A percentile compares a stretch with the other conserved stretches of the same genome.
These are phyloP conservation scores for Camelina neglecta DNA, from an alignment of 345 rosid genomes.

Conservation along the genomic window DNA sequence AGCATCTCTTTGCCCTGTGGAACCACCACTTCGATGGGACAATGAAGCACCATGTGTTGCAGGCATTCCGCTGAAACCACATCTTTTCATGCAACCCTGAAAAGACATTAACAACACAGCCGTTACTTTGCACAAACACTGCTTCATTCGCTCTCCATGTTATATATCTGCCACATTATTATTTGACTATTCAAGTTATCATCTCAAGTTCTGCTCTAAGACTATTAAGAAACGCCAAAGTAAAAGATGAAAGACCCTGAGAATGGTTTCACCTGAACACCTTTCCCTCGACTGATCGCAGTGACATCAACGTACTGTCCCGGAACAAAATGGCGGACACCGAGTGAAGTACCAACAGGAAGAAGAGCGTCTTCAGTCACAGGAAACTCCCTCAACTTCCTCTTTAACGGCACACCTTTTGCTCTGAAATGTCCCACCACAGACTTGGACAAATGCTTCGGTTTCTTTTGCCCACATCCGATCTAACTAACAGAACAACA, in stretches of 20 bases:
- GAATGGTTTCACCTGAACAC: conserved; percentile 70
- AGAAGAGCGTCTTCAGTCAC: conserved; percentile 93
- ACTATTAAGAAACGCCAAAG: conserved; percentile 8
- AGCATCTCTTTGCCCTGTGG: conserved; percentile 97
- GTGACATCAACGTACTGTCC: conserved; percentile 87
- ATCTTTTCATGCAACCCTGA: conserved; percentile 92
- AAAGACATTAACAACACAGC: conserved; percentile 1
- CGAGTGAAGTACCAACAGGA: conserved; percentile 73
- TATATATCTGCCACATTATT: conserved; percentile 5
- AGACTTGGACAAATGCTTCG: conserved; percentile 88
- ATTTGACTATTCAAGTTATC: conserved; percentile 7
- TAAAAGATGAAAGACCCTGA: conserved; percentile 12
- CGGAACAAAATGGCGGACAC: conserved; percentile 90
- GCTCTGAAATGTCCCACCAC: conserved; percentile 98
- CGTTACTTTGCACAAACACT: no score
- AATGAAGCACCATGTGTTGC: conserved; percentile 86
- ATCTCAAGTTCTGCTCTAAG: neutral
- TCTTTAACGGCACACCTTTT: conserved; percentile 89
- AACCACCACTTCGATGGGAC: conserved; percentile 78
- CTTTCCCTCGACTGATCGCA: conserved; percentile 92
- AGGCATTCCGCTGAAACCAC: conserved; percentile 60
- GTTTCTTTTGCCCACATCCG: conserved; percentile 95
- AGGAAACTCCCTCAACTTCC: conserved; percentile 92
- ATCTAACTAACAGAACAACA: conserved; percentile 67
- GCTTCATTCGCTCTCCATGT: conserved; percentile 3